A percentile compares a stretch with the other conserved stretches of the same genome.
Conservation (phyloP, 106 monocot species). For the Dendrobium chrysotoxum region DNA sequence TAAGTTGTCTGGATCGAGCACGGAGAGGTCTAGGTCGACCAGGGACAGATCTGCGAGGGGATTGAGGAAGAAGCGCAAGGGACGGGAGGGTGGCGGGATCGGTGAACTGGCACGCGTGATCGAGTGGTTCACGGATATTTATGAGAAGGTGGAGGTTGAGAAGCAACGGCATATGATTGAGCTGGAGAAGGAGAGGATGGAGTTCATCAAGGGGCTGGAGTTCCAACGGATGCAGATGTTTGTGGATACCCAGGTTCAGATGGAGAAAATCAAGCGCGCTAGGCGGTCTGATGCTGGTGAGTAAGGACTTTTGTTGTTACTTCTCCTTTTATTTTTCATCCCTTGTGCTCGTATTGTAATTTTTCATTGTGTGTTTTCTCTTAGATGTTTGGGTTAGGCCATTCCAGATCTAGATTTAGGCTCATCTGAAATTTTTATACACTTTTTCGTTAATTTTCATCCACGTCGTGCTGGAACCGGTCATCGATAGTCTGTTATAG, state of each 20-base stretch:
- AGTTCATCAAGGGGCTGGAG: slow-evolving; percentile 78
- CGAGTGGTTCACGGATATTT: slow-evolving; percentile 57
- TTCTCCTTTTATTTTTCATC: not conserved
- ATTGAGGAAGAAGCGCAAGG: slow-evolving; percentile 19
- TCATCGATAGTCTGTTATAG: not conserved
- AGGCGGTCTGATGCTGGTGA: slow-evolving; percentile 18
- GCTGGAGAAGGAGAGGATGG: slow-evolving; percentile 95
- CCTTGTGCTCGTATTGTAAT: not conserved
- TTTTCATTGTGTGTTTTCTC: not conserved
- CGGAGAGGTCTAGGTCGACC: slow-evolving; percentile 13
- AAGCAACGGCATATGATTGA: slow-evolving; percentile 80
- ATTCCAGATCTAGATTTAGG: not conserved
- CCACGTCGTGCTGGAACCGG: not conserved
- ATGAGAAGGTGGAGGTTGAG: slow-evolving; percentile 70
- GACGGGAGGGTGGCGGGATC: slow-evolving; percentile 35
- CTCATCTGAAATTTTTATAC: not conserved
- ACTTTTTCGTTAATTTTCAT: not conserved
- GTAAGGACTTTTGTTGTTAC: not conserved
- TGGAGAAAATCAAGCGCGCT: slow-evolving; percentile 45
- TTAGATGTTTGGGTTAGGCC: not conserved
- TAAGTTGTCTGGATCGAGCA: slow-evolving; percentile 21
- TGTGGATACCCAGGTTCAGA: slow-evolving; percentile 64
- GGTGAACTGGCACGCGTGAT: slow-evolving; percentile 61
- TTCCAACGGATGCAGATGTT: slow-evolving; percentile 83
- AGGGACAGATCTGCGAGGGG: slow-evolving; percentile 12